A percentile compares a stretch with the other conserved stretches of the same genome.
Conservation (phyloP, 2,329 filamentous ascomycete genomes). For the Alternaria novae-zelandiae region DNA sequence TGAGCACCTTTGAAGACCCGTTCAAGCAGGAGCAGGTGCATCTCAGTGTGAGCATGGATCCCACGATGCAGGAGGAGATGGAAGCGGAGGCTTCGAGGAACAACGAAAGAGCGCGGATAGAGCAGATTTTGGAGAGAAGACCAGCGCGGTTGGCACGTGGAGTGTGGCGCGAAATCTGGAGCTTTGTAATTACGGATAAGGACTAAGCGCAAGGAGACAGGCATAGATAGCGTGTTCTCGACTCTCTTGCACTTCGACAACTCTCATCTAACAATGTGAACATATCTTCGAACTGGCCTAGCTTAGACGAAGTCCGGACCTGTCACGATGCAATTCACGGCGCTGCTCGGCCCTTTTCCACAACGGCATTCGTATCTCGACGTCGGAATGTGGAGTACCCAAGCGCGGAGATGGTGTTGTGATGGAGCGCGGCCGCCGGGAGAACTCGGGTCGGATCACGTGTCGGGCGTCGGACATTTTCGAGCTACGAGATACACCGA, state of each 20-base stretch:
- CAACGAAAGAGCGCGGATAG: conserved; percentile 15
- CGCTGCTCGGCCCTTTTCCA: neutral
- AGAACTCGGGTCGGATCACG: neutral
- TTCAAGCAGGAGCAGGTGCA: conserved; percentile 1
- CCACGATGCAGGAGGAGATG: conserved; percentile 18
- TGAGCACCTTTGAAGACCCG: neutral
- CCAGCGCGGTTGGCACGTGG: conserved; percentile 18
- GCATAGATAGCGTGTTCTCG: neutral
- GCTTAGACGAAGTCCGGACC: neutral
- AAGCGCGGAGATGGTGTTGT: neutral
- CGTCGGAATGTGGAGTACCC: neutral
- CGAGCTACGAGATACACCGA: neutral
- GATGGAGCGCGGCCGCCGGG: conserved; percentile 11
- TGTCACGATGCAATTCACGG: neutral
- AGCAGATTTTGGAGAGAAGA: conserved; percentile 17
- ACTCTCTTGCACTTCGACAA: neutral
- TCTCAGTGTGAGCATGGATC: conserved; percentile 6
- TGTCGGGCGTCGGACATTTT: neutral
- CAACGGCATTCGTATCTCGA: neutral
- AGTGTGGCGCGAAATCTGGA: conserved; percentile 31
- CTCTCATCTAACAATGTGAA: too few species aligned
- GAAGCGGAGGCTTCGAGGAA: conserved; percentile 17
- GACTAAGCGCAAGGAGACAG: neutral
- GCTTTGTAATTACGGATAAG: conserved; percentile 28
- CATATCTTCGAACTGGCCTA: neutral